Evolutionary conservation across 192 early-diverging fungal genomes (phyloP).

Genomic region (Entrophospora sp.): DNA sequence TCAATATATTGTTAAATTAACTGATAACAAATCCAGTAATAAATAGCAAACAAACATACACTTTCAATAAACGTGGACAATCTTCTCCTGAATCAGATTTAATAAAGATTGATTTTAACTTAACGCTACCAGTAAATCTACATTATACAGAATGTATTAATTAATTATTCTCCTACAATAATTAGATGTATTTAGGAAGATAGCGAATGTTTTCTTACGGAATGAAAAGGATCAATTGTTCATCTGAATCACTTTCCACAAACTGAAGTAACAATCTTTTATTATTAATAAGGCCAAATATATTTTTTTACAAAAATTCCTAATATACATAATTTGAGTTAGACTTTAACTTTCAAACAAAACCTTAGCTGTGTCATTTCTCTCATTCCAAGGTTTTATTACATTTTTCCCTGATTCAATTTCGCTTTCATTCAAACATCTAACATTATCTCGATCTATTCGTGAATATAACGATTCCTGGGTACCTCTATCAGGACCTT

Average conservation of each 20-base stretch:
- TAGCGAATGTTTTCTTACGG: constrained; percentile 49
- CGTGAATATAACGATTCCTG: constrained; percentile 65
- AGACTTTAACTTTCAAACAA: background rate
- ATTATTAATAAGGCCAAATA: no score
- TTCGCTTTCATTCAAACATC: constrained; percentile 71
- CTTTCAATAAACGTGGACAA: constrained; percentile 65
- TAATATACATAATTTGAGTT: background rate
- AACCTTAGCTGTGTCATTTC: constrained; percentile 62
- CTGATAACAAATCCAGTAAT: no score
- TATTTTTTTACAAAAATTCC: background rate
- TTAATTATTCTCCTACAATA: background rate
- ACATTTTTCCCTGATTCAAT: constrained; percentile 56
- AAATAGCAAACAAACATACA: constrained; percentile 40
- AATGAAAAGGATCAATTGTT: constrained; percentile 81
- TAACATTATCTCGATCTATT: constrained; percentile 70
- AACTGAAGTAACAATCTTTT: no score
- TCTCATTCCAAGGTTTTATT: constrained; percentile 80
- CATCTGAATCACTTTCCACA: constrained; percentile 80
- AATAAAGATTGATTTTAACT: constrained; percentile 82
- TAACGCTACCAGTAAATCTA: constrained; percentile 83
- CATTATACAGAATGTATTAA: background rate
- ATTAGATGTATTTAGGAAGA: background rate
- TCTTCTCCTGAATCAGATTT: constrained; percentile 50
- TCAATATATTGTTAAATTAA: background rate
- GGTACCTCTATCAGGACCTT: constrained; percentile 55